Base-by-base conservation (phyloP, 2,329 filamentous ascomycete genomes). In the Hypoxylon sp. region DNA sequence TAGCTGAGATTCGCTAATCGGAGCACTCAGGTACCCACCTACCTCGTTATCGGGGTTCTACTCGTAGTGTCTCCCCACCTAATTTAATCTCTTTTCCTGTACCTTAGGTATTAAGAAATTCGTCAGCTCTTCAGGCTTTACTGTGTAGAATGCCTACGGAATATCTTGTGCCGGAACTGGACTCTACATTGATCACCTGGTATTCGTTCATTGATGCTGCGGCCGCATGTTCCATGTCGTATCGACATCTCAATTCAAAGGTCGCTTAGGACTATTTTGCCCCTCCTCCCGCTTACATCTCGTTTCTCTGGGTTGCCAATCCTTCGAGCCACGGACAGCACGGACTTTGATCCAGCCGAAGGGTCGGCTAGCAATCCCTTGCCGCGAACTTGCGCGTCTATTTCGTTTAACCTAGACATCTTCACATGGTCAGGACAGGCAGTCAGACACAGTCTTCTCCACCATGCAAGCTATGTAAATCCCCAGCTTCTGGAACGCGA, bases 391-490 rank as follows among this genome's bases (percentile, higher is more conserved):
- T 17, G 39, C 20, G 19, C 20, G 19, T 46, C 43, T 17, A 46
- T 46, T 24, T 47, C 20, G 24, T 28, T 28, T 34, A n/a, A n/a
- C n/a, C n/a, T n/a, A 30, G 46, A 48, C 26, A 48, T 15, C 19
- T 6, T 48, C 46, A 48, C 46, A 48, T 32, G 22, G 32, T 32
- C 17, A 48, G 6, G 4, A 11, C 26, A 13, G 13, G 28, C 28
- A 13, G 26, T 26, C 34, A 11, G n/a, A n/a, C 26, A 15, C 39
- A 11, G 37, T 20, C 24, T 20, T 19, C 48, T 32, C 47, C 47
- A 32, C 37, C 28, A 62, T 59, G 63, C 55, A 62, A 34, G 59
- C 43, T 41, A 62, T 54, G 59, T 55, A 56, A 62, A 65, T 44
- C 58, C 50, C 52, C 56, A 55, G 32, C 37, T 52, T 30, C 50